Evolutionary conservation across 2,329 filamentous ascomycete species (phyloP), one percentile per base, ranked within the genome.

Genomic region (Lasiodiplodia gonubiensis): DNA sequence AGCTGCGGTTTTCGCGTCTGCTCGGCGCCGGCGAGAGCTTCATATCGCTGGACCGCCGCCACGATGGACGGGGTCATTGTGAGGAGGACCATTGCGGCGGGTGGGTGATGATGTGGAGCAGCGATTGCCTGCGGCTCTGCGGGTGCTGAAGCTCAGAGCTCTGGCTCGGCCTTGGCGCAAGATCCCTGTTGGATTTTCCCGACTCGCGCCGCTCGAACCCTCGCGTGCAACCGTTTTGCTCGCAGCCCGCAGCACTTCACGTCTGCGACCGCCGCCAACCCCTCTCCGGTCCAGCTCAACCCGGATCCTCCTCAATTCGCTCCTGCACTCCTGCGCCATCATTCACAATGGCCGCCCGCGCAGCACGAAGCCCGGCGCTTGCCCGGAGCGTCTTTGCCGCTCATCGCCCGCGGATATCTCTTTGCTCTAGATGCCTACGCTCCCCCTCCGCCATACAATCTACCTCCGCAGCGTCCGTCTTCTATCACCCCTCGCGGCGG

Each of bases 1-100:
- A 59, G 68, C 57, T 71, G 74, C 7, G 78, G 73, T 49, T 72
- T 70, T 2, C 67, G 55, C 49, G 73, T 66, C 8, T 73, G 71
- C 18, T 73, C 72, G 8, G 71, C 69, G n/a, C 49, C n/a, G 12
- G 68, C 68, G 54, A 69, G 21, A 57, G 69, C 51, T 49, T 69
- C 69, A 68, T 77, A 76, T 68, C 72, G 77, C 18, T 81, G 72
- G 12, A 94, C 74, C 0, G 86, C 90, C 76, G 88, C 87, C 79
- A 90, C 86, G 35, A 92, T 87, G 71, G 86, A 82, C 72, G 86
- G 77, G 4, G 91, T 94, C 84, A 93, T 90, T n/a, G 89, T 92
- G 51, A 95, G 87, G 52, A 91, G 83, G 21, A 94, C 91, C 92
- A 94, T 94, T 59, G 33, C 18, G 52, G 37, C 52, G 53, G 48